phyloP scores from a whole-genome alignment of 768 basidiomycete species.

The Xerocomus spinulosus region DNA sequence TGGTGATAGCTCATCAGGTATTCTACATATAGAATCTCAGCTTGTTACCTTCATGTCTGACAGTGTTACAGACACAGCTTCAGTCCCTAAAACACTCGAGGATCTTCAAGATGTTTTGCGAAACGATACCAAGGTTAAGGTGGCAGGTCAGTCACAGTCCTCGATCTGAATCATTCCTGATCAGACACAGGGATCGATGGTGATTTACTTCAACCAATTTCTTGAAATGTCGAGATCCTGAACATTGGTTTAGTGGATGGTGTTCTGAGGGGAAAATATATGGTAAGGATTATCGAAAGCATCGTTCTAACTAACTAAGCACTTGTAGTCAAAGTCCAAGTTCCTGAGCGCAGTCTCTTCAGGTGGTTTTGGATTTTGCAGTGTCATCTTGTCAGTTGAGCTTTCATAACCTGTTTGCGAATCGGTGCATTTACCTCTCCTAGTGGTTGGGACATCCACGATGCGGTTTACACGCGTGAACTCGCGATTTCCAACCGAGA shows the following conservation, averaged over 20 bases:
- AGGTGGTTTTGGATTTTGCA: constrained; percentile 90
- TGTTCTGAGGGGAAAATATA: constrained; percentile 90
- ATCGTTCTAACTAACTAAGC: constrained; percentile 6
- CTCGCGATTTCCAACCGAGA: constrained; percentile 84
- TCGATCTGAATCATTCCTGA: not conserved
- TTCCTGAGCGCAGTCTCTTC: constrained; percentile 77
- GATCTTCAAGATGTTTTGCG: constrained; percentile 53
- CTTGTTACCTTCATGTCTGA: constrained; percentile 9
- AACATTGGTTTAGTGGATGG: constrained; percentile 67
- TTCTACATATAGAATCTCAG: not conserved
- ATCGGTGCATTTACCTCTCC: not conserved
- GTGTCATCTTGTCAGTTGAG: constrained; percentile 77
- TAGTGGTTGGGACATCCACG: constrained; percentile 93
- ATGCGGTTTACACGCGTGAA: constrained; percentile 77
- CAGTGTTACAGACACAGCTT: constrained; percentile 24
- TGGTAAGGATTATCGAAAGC: constrained; percentile 44
- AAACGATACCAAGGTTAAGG: constrained; percentile 82
- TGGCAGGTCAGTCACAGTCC: constrained; percentile 62
- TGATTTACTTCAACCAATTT: constrained; percentile 29
- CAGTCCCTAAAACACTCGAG: constrained; percentile 45
- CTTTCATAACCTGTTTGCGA: not conserved
- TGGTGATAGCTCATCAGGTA: constrained; percentile 5
- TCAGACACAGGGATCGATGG: constrained; percentile 58
- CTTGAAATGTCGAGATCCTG: constrained; percentile 3
- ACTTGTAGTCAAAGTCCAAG: constrained; percentile 77